Percentiles rank a stretch among this genome's conserved stretches.
phyloP scores from a whole-genome alignment of 208 protist species.

The Acanthamoeba royreba region DNA sequence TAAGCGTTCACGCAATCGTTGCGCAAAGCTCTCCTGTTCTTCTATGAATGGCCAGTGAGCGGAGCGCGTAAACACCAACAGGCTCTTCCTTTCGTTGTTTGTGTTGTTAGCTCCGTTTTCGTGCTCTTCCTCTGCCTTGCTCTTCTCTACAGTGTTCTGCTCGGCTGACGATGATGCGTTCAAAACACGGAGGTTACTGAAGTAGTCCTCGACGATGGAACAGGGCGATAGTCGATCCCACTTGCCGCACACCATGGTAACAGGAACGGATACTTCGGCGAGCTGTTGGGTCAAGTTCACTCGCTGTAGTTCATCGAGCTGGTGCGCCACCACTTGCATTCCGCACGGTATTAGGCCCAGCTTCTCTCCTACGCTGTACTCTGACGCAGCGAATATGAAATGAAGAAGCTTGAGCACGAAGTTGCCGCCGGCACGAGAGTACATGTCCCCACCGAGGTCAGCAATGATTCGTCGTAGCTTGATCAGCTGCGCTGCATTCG shows the following conservation, averaged over 20 bases:
- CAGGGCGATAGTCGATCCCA: not conserved
- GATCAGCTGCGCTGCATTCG: not conserved
- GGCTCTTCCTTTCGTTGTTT: not conserved
- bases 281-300: not conserved
- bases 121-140: not conserved
- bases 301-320: not conserved
- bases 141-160: not conserved
- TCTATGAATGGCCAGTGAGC: conserved; percentile 24
- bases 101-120: not conserved
- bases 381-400: not conserved
- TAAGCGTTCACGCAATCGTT: not conserved
- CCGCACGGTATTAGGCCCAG: not conserved
- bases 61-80: not conserved
- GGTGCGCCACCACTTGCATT: not conserved
- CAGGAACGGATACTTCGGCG: not conserved
- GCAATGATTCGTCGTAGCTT: not conserved
- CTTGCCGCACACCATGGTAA: not conserved
- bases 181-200: not conserved
- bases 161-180: too few species aligned
- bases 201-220: not conserved
- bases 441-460: not conserved
- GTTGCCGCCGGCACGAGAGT: not conserved
- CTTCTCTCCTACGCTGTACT: not conserved
- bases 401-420: conserved; percentile 12
- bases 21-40: not conserved